phyloP scores from a whole-genome alignment of 2,329 filamentous ascomycete genomes.

The Camptophora hylomeconis region DNA sequence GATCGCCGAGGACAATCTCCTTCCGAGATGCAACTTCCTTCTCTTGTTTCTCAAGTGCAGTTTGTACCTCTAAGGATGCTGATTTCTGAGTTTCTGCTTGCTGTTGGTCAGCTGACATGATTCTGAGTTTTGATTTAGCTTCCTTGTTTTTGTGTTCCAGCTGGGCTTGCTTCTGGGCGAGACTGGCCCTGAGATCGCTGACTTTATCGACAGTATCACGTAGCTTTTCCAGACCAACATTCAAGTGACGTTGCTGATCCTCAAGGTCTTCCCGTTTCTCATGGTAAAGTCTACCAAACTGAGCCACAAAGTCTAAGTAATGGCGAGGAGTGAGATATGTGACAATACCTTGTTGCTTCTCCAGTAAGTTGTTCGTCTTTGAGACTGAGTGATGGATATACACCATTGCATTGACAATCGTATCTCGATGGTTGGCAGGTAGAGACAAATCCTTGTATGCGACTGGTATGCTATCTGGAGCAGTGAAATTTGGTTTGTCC shows the following conservation, averaged over 20 bases:
- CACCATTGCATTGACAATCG: constrained; percentile 96
- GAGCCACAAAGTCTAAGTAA: constrained; percentile 94
- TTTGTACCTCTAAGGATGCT: constrained; percentile 78
- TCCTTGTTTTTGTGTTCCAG: constrained; percentile 88
- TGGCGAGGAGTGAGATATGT: constrained; percentile 93
- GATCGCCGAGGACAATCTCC: constrained; percentile 73
- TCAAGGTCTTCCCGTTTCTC: constrained; percentile 98
- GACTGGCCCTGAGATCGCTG: constrained; percentile 72
- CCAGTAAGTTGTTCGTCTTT: constrained; percentile 73
- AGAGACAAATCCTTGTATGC: constrained; percentile 76
- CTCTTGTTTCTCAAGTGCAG: constrained; percentile 77
- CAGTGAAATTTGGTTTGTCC: constrained; percentile 70
- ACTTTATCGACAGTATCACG: constrained; percentile 96
- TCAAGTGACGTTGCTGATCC: constrained; percentile 95
- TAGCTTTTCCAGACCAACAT: constrained; percentile 94
- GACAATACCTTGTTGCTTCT: constrained; percentile 81
- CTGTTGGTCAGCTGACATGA: constrained; percentile 90
- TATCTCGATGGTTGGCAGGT: constrained; percentile 79
- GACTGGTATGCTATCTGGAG: constrained; percentile 83
- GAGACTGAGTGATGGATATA: constrained; percentile 95
- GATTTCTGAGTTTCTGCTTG: constrained; percentile 87
- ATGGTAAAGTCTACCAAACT: constrained; percentile 94
- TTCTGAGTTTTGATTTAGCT: constrained; percentile 92
- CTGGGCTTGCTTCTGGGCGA: constrained; percentile 89
- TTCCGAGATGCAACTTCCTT: constrained; percentile 69